Evolutionary conservation across 148 eudicot genomes (phyloP), one percentile per base, ranked within the genome.

Genomic region (Agrostemma githago): DNA sequence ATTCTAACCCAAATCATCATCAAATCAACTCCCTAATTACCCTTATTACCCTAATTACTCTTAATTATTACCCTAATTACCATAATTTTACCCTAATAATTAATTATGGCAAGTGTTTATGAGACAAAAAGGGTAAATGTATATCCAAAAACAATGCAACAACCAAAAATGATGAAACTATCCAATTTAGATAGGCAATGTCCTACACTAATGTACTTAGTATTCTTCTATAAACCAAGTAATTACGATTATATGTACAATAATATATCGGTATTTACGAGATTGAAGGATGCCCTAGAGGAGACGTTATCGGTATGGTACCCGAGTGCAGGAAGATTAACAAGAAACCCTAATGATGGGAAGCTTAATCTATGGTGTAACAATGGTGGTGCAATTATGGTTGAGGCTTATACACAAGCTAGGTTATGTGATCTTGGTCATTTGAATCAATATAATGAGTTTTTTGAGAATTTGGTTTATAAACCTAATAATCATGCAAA

Each of bases 111-210:
- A 42, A 75, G 79, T 75, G 72, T 76, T 71, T 75, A 64, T 71
- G 76, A 75, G 65, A 80, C 82, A 48, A 80, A 71, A 75, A 80
- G 76, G 78, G 79, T 80, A 40, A 75, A 75, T 76, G 75, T 80
- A 60, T 71, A 75, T 62, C 82, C 82, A 71, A 80, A 80, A 80
- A 71, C 37, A 43, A 80, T 75, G 72, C 82, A 80, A 66, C 63
- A 65, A 21, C 71, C 76, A 39, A 80, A 75, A 80, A 59, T 75
- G 21, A 43, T 80, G 73, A 80, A 71, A 66, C 79, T 80, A 17
- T 71, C 82, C 38, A 80, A 80, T 76, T 71, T 80, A 16, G 82
- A 80, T 80, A 80, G 82, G 76, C 82, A 80, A 66, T 80, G 82
- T 62, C 79, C 82, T 71, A 76, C 82, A 80, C 72, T 75, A n/a